Evolutionary conservation across 2,329 filamentous ascomycete genomes (phyloP).

Genomic region (Sporothrix protearum): DNA sequence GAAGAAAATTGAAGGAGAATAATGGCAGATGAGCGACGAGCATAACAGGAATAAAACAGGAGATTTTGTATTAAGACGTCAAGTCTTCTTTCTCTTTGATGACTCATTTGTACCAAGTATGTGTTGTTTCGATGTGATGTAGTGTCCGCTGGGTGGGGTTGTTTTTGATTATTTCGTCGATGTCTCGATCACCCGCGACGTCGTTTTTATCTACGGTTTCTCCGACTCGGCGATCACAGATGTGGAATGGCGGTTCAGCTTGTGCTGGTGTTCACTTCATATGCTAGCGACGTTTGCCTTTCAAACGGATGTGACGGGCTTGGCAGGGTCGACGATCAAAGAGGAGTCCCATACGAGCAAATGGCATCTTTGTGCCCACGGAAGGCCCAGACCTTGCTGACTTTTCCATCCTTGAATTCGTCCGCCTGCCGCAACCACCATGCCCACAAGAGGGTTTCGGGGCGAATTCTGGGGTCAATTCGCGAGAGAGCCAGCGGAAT

Average conservation of each 20-base stretch:
- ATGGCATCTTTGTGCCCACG: neutral
- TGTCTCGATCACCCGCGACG: neutral
- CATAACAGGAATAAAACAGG: too few relatives aligned
- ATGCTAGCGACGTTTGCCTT: neutral
- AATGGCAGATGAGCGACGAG: too few relatives aligned
- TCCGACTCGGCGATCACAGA: neutral
- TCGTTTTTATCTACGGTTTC: neutral
- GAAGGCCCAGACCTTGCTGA: too few relatives aligned
- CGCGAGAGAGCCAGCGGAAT: neutral
- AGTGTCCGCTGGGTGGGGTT: neutral
- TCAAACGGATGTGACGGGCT: neutral
- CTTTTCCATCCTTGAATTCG: neutral
- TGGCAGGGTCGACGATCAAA: neutral
- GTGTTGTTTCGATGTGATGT: neutral
- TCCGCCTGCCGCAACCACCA: neutral
- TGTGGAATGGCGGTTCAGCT: neutral
- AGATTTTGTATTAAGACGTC: too few relatives aligned
- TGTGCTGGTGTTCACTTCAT: neutral
- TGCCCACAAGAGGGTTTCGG: neutral
- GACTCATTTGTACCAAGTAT: too few relatives aligned
- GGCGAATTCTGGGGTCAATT: neutral
- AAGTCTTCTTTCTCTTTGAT: neutral
- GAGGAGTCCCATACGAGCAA: neutral
- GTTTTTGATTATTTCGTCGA: neutral
- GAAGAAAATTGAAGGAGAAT: too few relatives aligned